Percentiles rank a stretch among this genome's conserved stretches.
Conservation (phyloP, 2,329 filamentous ascomycete species). For the Fusarium tricinctum region DNA sequence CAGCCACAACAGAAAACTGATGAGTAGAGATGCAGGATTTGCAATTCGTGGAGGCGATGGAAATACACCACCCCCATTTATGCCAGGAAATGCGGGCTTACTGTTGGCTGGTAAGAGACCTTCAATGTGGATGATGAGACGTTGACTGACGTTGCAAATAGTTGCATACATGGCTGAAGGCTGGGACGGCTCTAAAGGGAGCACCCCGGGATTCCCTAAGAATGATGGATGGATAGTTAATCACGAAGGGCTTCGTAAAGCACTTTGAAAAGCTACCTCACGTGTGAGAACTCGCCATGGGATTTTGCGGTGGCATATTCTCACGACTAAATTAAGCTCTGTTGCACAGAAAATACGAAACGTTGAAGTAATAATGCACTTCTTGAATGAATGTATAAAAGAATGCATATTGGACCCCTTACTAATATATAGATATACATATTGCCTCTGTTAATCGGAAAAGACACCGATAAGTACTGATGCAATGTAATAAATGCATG, state of each 20-base stretch:
- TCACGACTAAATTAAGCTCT: too few species aligned
- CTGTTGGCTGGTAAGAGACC: conserved; percentile 49
- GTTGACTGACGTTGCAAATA: conserved; percentile 4
- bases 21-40: conserved; percentile 34
- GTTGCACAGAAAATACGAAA: too few species aligned
- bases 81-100: conserved; percentile 57
- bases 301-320: too few species aligned
- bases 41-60: conserved; percentile 51
- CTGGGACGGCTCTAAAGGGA: conserved; percentile 43
- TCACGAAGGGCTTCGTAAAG: conserved; percentile 54
- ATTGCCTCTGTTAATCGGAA: too few species aligned
- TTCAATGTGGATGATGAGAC: fast-evolving
- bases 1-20: background rate
- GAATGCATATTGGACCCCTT: too few species aligned
- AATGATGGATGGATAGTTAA: conserved; percentile 54
- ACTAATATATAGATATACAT: too few species aligned
- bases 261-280: conserved; percentile 44
- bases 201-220: conserved; percentile 56
- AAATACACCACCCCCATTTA: conserved; percentile 52
- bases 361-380: background rate
- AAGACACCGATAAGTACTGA: too few species aligned
- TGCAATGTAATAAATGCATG: too few species aligned
- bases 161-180: conserved; percentile 56
- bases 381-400: too few species aligned
- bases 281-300: too few species aligned